phyloP scores from a whole-genome alignment of 1,284 basidiomycete species.

The Ceratobasidium sp. region DNA sequence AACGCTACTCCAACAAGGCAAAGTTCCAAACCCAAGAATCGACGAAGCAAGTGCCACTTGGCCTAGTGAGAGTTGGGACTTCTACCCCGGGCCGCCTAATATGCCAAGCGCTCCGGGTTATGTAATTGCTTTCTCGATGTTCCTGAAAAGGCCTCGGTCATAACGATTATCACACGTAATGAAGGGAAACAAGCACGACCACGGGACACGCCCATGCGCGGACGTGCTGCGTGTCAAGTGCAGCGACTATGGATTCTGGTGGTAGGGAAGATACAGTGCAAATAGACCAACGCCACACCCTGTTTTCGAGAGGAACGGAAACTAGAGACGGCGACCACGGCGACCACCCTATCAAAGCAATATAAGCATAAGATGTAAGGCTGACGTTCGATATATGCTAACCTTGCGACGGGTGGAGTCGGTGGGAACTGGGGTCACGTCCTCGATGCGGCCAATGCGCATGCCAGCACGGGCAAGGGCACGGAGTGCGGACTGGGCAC shows the following conservation, averaged over 20 bases:
- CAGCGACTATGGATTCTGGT: conserved; percentile 49
- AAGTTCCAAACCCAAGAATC: too few relatives aligned
- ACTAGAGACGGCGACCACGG: conserved; percentile 95
- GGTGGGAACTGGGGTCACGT: conserved; percentile 96
- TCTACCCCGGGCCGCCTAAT: too few relatives aligned
- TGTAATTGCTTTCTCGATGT: too few relatives aligned
- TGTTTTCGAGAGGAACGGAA: conserved; percentile 18
- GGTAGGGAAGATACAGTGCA: conserved; percentile 25
- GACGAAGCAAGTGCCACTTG: too few relatives aligned
- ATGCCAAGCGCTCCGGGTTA: too few relatives aligned
- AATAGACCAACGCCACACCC: conserved; percentile 20
- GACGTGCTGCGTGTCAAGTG: conserved; percentile 51
- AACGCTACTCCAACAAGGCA: not conserved
- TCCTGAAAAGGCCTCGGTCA: too few relatives aligned
- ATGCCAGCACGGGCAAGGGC: conserved; percentile 99
- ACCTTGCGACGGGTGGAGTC: conserved; percentile 98
- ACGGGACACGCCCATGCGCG: conserved; percentile 70
- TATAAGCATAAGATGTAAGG: conserved; percentile 1
- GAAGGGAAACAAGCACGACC: conserved; percentile 66
- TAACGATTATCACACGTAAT: not conserved
- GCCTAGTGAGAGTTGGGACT: too few relatives aligned
- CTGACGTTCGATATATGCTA: conserved; percentile 50
- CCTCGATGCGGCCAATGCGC: conserved; percentile 98
- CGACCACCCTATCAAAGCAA: conserved; percentile 87
- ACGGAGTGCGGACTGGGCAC: conserved; percentile 98